Evolutionary conservation across 1,139 yeast genomes (phyloP).

Genomic region (Diutina pseudorugosa): DNA sequence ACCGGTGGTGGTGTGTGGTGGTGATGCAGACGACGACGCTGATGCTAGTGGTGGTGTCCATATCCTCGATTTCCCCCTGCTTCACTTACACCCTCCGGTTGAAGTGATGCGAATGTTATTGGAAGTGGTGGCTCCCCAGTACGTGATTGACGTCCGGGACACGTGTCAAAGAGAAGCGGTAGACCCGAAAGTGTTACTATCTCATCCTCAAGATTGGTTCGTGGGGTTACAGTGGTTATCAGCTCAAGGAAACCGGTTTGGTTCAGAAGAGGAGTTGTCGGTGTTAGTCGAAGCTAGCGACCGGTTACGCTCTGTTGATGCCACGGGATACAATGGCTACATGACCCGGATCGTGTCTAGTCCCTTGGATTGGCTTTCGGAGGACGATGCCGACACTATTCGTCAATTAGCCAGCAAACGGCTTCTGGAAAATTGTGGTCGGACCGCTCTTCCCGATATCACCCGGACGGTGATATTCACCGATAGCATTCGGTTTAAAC

Average conservation of each 20-base stretch:
- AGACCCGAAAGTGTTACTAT: constrained; percentile 7
- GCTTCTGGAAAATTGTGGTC: constrained; percentile 74
- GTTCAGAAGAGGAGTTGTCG: constrained; percentile 14
- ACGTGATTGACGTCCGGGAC: constrained; percentile 42
- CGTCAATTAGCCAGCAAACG: constrained; percentile 44
- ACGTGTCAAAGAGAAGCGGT: constrained; percentile 5
- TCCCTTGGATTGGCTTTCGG: constrained; percentile 38
- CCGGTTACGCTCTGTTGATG: constrained; percentile 13
- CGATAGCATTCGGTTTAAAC: constrained; percentile 14
- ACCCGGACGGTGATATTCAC: constrained; percentile 26
- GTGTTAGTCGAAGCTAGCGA: constrained; percentile 16
- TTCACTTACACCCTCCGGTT: constrained; percentile 36
- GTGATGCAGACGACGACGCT: constrained; percentile 6
- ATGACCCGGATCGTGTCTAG: constrained; percentile 53
- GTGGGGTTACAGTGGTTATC: constrained; percentile 30
- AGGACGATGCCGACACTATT: constrained; percentile 14
- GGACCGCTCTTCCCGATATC: constrained; percentile 73
- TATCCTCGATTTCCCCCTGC: constrained; percentile 53
- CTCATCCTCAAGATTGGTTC: constrained; percentile 12
- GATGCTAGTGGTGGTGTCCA: constrained; percentile 31
- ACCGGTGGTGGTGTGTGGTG: background rate
- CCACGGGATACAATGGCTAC: constrained; percentile 36
- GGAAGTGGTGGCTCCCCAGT: constrained; percentile 36
- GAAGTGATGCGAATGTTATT: constrained; percentile 34
- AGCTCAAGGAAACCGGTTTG: constrained; percentile 21